phyloP scores from a whole-genome alignment of 441 rosid species.

The Eruca vesicaria region DNA sequence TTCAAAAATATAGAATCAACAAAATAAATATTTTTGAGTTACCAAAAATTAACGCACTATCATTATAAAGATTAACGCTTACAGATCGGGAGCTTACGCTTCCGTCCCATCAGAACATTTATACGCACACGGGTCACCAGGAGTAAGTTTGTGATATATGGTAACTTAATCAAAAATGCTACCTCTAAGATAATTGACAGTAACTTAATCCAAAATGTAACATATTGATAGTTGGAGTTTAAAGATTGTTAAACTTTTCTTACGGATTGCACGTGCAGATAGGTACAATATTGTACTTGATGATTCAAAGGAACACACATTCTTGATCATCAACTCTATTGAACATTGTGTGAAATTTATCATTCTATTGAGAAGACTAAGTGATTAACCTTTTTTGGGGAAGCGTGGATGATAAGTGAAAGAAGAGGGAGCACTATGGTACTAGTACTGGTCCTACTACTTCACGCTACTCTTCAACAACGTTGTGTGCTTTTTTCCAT shows the following conservation, averaged over 20 bases:
- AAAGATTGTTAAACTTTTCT: neutral
- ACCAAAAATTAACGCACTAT: too few species aligned
- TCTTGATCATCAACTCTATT: neutral
- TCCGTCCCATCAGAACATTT: neutral
- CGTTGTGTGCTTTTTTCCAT: constrained; percentile 27
- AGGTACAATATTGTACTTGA: neutral
- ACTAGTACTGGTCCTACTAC: constrained; percentile 31
- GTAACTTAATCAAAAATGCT: neutral
- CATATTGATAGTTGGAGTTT: neutral
- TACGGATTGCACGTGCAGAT: neutral
- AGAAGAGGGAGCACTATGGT: constrained; percentile 28
- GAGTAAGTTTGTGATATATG: neutral
- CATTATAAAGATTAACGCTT: too few species aligned
- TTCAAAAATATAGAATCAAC: too few species aligned
- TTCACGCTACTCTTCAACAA: constrained; percentile 29
- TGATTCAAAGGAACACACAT: neutral
- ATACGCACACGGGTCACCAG: neutral
- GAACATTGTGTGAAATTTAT: neutral
- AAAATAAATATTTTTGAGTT: too few species aligned
- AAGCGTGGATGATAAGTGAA: constrained; percentile 27
- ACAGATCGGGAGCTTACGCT: too few species aligned
- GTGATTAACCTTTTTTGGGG: constrained; percentile 18
- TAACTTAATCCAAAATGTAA: too few species aligned
- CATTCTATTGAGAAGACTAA: constrained; percentile 1
- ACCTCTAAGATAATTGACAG: neutral